phyloP scores from a whole-genome alignment of 257 asterid genomes.

The Lycium barbarum region DNA sequence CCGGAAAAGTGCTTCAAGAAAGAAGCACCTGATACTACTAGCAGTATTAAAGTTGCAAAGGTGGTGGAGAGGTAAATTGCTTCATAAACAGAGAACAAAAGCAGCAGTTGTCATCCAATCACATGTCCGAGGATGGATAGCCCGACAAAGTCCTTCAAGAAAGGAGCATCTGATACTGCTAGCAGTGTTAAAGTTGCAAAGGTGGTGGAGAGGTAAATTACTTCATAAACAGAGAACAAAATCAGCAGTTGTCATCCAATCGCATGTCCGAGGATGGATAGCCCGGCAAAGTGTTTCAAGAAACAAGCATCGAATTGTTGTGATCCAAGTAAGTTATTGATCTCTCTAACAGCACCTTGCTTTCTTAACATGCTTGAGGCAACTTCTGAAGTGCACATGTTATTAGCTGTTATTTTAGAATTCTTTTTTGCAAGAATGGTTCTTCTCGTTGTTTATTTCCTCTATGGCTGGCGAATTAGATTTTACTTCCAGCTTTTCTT shows the following conservation, averaged over 20 bases:
- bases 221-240: constrained; percentile 44
- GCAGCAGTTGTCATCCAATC: constrained; percentile 74
- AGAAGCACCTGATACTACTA: constrained; percentile 39
- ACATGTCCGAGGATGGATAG: constrained; percentile 66
- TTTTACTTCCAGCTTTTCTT: background rate
- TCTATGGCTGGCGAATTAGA: background rate
- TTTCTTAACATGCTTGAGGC: background rate
- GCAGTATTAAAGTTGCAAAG: constrained; percentile 69
- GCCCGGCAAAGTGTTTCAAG: constrained; percentile 54
- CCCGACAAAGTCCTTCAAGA: constrained; percentile 52
- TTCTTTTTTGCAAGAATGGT: background rate
- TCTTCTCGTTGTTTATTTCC: background rate
- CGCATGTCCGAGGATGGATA: constrained; percentile 71
- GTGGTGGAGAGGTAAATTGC: constrained; percentile 75
- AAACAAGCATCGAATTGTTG: constrained; percentile 50
- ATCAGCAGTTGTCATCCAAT: constrained; percentile 71
- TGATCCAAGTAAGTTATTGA: constrained; percentile 70
- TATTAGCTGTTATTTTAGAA: background rate
- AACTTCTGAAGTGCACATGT: constrained; percentile 27
- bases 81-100: constrained; percentile 43
- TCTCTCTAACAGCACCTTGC: constrained; percentile 25
- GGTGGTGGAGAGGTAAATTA: constrained; percentile 76
- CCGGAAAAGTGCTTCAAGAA: constrained; percentile 50
- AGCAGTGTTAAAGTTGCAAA: constrained; percentile 67
- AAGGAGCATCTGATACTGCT: constrained; percentile 43